phyloP scores from a whole-genome alignment of 129 eudicot genomes.

The Gnaphalium uliginosum region DNA sequence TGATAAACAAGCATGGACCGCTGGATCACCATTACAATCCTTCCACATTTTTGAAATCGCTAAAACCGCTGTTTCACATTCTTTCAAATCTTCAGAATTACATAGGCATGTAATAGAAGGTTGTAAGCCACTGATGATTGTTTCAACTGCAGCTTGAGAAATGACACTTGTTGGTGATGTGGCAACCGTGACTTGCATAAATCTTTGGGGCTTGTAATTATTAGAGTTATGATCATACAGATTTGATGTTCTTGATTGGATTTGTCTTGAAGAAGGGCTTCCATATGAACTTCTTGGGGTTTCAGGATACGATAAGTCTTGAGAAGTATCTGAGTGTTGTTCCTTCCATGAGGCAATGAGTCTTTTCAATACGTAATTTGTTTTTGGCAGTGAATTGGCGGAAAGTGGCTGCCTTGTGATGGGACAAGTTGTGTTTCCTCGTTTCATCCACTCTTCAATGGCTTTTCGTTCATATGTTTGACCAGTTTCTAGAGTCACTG shows the following conservation, averaged over 20 bases:
- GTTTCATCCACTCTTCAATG: conserved; percentile 78
- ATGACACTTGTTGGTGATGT: conserved; percentile 72
- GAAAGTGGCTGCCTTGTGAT: conserved; percentile 73
- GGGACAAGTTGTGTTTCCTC: conserved; percentile 83
- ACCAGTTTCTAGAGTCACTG: conserved; percentile 85
- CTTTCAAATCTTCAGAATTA: conserved; percentile 67
- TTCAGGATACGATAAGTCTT: conserved; percentile 55
- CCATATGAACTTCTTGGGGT: conserved; percentile 54
- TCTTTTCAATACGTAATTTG: conserved; percentile 74
- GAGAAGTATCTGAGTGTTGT: conserved; percentile 64
- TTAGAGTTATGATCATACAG: conserved; percentile 21
- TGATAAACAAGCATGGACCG: conserved; percentile 58
- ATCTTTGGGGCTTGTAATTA: conserved; percentile 48
- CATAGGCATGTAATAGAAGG: conserved; percentile 61
- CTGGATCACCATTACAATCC: conserved; percentile 54
- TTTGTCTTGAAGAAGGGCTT: conserved; percentile 37
- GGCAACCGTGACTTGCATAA: conserved; percentile 42
- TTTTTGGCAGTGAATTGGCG: conserved; percentile 61
- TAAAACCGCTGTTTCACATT: conserved; percentile 66
- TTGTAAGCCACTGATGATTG: conserved; percentile 58
- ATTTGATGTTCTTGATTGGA: conserved; percentile 34
- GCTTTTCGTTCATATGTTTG: conserved; percentile 87
- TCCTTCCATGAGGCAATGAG: conserved; percentile 79
- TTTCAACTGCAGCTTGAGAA: conserved; percentile 72
- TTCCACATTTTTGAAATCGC: conserved; percentile 61